Percentiles rank a stretch among this genome's conserved stretches.
Evolutionary conservation across 1,284 basidiomycete species (phyloP).

Genomic region (Heterobasidion annosum): DNA sequence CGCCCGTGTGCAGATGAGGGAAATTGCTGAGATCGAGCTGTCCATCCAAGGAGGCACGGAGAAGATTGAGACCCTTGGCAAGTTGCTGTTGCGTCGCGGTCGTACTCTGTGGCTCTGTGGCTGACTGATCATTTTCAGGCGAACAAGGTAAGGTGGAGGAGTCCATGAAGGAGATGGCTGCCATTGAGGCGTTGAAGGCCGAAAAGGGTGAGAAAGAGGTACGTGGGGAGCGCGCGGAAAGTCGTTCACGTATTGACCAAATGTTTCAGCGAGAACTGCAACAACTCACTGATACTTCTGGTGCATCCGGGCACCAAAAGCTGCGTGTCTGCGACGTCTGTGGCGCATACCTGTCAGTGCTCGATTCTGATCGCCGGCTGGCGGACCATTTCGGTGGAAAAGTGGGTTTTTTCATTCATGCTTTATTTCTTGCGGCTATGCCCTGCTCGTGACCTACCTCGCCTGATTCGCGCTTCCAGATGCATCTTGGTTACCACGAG

Average conservation of each 20-base stretch:
- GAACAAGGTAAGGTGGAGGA: constrained; percentile 98
- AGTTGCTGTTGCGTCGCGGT: neutral
- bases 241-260: neutral
- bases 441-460: constrained; percentile 1
- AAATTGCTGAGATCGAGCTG: constrained; percentile 98
- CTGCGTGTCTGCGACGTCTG: constrained; percentile 98
- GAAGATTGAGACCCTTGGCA: constrained; percentile 93
- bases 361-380: constrained; percentile 96
- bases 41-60: constrained; percentile 98
- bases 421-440: neutral
- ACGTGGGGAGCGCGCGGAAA: constrained; percentile 13
- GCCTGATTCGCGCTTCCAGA: constrained; percentile 36
- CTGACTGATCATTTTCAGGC: constrained; percentile 31
- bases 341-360: constrained; percentile 94
- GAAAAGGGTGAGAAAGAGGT: constrained; percentile 97
- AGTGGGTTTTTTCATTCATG: constrained; percentile 35
- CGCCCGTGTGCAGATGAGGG: constrained; percentile 71
- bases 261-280: constrained; percentile 76
- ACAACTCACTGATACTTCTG: constrained; percentile 95
- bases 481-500: constrained; percentile 99
- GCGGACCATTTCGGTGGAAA: constrained; percentile 99
- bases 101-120: too few relatives aligned
- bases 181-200: constrained; percentile 94
- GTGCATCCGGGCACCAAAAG: constrained; percentile 98
- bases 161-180: constrained; percentile 94